Evolutionary conservation across 305 asterid species (phyloP).

Genomic region (Plantago lanceolata): DNA sequence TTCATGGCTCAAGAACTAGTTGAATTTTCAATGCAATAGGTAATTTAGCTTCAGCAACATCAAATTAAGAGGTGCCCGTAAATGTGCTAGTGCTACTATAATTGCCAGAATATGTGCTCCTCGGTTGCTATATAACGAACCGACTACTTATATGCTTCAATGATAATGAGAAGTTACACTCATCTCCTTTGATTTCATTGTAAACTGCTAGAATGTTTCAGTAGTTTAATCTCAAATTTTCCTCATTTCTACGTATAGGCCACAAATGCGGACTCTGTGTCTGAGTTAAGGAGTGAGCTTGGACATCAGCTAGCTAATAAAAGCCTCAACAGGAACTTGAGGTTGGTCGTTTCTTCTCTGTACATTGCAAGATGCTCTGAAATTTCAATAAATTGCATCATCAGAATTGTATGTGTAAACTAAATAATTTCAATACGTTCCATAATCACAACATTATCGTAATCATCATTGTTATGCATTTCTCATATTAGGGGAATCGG

Average conservation of each 20-base stretch:
- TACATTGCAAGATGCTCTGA: background rate
- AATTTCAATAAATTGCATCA: background rate
- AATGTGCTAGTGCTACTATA: too few relatives aligned
- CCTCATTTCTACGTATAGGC: constrained; percentile 42
- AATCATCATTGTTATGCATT: constrained; percentile 11
- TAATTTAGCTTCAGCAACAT: too few relatives aligned
- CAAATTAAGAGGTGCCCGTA: too few relatives aligned
- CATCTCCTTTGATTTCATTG: constrained; percentile 16
- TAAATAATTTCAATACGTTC: background rate
- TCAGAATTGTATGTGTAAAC: background rate
- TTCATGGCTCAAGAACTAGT: too few relatives aligned
- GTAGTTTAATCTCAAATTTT: constrained; percentile 6
- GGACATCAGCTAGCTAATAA: constrained; percentile 76
- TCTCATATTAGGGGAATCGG: constrained; percentile 61
- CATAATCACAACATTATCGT: background rate
- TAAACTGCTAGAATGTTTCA: constrained; percentile 10
- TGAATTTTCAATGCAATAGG: too few relatives aligned
- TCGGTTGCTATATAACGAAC: background rate
- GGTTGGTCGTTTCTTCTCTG: constrained; percentile 41
- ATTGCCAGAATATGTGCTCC: background rate
- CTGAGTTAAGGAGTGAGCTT: constrained; percentile 78
- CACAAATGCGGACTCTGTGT: constrained; percentile 61
- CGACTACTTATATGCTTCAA: background rate
- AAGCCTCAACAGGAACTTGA: constrained; percentile 62
- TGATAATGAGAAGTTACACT: background rate